These are phyloP conservation scores for Zygosaccharomyces kombuchaensis DNA, from an alignment of 805 yeast species.

Conservation along the genomic window DNA sequence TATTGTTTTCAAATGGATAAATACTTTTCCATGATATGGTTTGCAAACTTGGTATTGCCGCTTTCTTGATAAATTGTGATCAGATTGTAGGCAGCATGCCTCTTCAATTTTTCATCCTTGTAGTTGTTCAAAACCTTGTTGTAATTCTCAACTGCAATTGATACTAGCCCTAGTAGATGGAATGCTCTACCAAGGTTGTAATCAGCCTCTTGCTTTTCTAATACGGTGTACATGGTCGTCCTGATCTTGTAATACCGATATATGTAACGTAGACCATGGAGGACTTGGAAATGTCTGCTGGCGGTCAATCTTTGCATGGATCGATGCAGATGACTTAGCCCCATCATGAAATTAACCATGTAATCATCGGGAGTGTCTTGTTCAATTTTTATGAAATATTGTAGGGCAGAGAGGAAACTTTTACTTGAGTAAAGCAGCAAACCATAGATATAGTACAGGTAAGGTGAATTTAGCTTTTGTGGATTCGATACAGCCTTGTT, in stretches of 20 bases:
- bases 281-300: constrained; percentile 78
- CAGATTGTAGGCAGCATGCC: constrained; percentile 84
- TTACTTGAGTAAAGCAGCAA: constrained; percentile 75
- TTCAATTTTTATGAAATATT: constrained; percentile 70
- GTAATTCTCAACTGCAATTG: constrained; percentile 72
- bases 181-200: constrained; percentile 83
- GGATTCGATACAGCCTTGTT: constrained; percentile 45
- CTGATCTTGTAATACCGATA: constrained; percentile 64
- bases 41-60: constrained; percentile 67
- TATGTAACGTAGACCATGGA: constrained; percentile 81
- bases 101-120: constrained; percentile 55
- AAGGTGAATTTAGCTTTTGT: constrained; percentile 51
- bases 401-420: constrained; percentile 77
- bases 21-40: constrained; percentile 59
- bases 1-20: constrained; percentile 41
- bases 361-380: constrained; percentile 70
- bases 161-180: constrained; percentile 73
- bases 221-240: constrained; percentile 29
- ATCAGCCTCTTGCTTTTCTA: constrained; percentile 67
- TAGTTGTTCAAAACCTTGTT: constrained; percentile 56
- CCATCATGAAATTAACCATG: constrained; percentile 67
- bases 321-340: constrained; percentile 78
- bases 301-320: constrained; percentile 86
- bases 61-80: constrained; percentile 67
- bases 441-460: constrained; percentile 73